These are phyloP conservation scores for Malus hybrid DNA, from an alignment of 331 rosid genomes.

Conservation along the genomic window DNA sequence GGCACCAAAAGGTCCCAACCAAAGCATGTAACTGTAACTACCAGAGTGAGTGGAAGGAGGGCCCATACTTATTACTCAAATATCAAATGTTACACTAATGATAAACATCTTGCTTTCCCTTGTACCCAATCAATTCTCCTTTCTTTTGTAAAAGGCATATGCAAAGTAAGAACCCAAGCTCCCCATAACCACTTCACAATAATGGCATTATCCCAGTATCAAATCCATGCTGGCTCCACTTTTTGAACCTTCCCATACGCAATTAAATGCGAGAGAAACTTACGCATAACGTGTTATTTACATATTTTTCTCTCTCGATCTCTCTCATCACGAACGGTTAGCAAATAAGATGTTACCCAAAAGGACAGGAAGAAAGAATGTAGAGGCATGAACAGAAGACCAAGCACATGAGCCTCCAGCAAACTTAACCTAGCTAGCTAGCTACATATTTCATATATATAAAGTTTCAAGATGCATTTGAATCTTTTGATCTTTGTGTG, in stretches of 20 bases:
- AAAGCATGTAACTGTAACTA: slow-evolving; percentile 15
- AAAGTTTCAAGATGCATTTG: background rate
- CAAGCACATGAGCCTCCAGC: background rate
- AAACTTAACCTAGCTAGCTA: background rate
- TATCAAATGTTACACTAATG: slow-evolving; percentile 10
- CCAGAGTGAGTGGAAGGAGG: slow-evolving; percentile 27
- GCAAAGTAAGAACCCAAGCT: slow-evolving; percentile 5
- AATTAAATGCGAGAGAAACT: background rate
- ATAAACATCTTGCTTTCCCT: slow-evolving; percentile 20
- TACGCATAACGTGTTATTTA: background rate
- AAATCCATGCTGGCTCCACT: background rate
- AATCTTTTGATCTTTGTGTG: background rate
- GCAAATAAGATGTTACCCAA: background rate
- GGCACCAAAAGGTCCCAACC: slow-evolving; percentile 35
- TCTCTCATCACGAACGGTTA: background rate
- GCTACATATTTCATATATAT: background rate
- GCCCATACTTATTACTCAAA: slow-evolving; percentile 33
- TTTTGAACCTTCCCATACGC: background rate
- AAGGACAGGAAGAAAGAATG: background rate
- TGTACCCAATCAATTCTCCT: slow-evolving; percentile 27
- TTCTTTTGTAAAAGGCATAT: slow-evolving; percentile 22
- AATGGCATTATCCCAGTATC: background rate
- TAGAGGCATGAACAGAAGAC: background rate
- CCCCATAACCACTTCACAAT: slow-evolving; percentile 2
- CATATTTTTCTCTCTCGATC: background rate